phyloP scores from a whole-genome alignment of 495 filamentous ascomycete species.

The Penicillium malachiteum region DNA sequence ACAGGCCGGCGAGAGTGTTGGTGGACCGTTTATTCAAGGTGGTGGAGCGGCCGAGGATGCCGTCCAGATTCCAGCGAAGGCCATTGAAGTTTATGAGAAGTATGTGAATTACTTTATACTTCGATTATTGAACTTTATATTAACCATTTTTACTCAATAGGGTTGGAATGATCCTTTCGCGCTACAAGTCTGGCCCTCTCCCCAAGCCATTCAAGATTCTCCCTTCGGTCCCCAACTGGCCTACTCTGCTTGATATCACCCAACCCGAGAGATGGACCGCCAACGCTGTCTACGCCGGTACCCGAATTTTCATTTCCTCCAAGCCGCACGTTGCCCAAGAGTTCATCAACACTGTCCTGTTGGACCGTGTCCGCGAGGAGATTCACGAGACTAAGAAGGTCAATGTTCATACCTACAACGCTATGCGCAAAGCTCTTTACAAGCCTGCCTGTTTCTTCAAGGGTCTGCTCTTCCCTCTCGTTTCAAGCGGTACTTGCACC shows the following conservation, averaged over 20 bases:
- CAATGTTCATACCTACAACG: constrained; percentile 91
- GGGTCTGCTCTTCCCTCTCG: constrained; percentile 88
- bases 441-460: constrained; percentile 98
- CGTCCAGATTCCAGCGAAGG: constrained; percentile 84
- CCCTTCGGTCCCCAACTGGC: constrained; percentile 86
- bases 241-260: constrained; percentile 79
- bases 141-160: constrained; percentile 51
- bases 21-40: constrained; percentile 41
- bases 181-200: constrained; percentile 91
- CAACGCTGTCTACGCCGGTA: constrained; percentile 82
- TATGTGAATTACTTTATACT: constrained; percentile 37
- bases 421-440: constrained; percentile 88
- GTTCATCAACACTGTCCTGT: constrained; percentile 77
- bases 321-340: constrained; percentile 72
- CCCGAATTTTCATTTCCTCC: constrained; percentile 81
- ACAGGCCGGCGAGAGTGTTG: constrained; percentile 38
- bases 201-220: constrained; percentile 98
- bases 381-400: constrained; percentile 85
- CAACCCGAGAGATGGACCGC: constrained; percentile 83
- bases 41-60: constrained; percentile 66
- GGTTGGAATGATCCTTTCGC: constrained; percentile 82
- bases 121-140: neutral
- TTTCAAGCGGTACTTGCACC: constrained; percentile 73
- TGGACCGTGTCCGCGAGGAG: constrained; percentile 87
- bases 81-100: constrained; percentile 92